Percentiles rank a stretch among this genome's conserved stretches.
phyloP scores from a whole-genome alignment of 768 basidiomycete species.

The Galerina sulciceps region DNA sequence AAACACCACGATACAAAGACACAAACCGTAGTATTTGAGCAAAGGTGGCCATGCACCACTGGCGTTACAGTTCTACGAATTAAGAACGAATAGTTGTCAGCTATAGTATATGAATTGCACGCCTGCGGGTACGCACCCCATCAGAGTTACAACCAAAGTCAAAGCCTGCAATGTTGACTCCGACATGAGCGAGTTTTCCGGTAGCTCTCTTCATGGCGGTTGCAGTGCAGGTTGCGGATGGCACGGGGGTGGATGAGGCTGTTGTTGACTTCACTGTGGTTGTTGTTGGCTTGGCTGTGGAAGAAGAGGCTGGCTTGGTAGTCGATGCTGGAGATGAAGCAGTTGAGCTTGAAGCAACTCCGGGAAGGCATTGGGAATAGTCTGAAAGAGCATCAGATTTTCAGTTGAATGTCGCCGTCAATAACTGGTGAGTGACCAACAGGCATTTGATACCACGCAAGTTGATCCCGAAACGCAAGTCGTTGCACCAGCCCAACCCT shows the following conservation, averaged over 20 bases:
- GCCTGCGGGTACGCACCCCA: slow-evolving; percentile 28
- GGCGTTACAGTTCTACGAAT: slow-evolving; percentile 33
- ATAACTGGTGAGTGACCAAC: neutral
- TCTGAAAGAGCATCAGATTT: neutral
- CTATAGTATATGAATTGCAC: neutral
- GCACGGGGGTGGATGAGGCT: slow-evolving; percentile 10
- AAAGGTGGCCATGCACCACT: slow-evolving; percentile 51
- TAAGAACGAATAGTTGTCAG: neutral
- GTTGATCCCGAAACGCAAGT: slow-evolving; percentile 17
- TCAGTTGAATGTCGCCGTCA: neutral
- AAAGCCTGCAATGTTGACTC: slow-evolving; percentile 60
- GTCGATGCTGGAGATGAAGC: slow-evolving; percentile 3
- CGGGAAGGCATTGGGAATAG: slow-evolving; percentile 22
- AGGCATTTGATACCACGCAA: slow-evolving; percentile 18
- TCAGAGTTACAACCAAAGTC: slow-evolving; percentile 55
- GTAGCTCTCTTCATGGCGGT: slow-evolving; percentile 43
- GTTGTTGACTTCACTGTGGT: slow-evolving; percentile 5
- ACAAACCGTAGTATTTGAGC: slow-evolving; percentile 45
- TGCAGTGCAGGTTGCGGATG: slow-evolving; percentile 23
- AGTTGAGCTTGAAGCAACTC: slow-evolving; percentile 8
- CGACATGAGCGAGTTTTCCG: slow-evolving; percentile 40
- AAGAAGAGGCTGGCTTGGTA: neutral
- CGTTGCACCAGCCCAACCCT: slow-evolving; percentile 19
- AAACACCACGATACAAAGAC: slow-evolving; percentile 37
- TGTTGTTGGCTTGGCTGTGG: slow-evolving; percentile 1